These are phyloP conservation scores for Dioszegia hungarica DNA, from an alignment of 768 basidiomycete species.

Conservation along the genomic window DNA sequence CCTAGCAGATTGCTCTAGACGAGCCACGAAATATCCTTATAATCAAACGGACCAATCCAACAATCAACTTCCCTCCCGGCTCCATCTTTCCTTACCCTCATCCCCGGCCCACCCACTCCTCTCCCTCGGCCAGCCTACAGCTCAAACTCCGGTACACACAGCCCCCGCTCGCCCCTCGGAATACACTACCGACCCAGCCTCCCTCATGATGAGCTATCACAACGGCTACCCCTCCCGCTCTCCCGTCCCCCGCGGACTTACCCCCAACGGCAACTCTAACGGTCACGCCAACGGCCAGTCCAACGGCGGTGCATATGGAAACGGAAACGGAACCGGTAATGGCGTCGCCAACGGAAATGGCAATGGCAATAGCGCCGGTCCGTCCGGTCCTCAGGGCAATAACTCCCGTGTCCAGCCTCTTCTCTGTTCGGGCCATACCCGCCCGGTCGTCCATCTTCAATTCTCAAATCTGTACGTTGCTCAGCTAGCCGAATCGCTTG, in stretches of 20 bases:
- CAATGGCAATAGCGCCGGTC: neutral
- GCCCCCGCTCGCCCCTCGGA: too few relatives aligned
- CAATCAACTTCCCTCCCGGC: neutral
- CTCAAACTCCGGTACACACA: too few relatives aligned
- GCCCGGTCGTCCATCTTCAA: constrained; percentile 79
- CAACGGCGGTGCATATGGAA: constrained; percentile 4
- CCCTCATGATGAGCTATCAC: constrained; percentile 6
- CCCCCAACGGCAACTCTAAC: neutral
- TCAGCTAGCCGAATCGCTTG: too few relatives aligned
- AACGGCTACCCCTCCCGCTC: constrained; percentile 23
- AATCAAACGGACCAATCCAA: neutral
- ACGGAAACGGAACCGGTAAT: constrained; percentile 1
- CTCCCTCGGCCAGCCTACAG: too few relatives aligned
- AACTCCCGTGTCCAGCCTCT: constrained; percentile 40
- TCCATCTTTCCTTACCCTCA: too few relatives aligned
- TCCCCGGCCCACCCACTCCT: too few relatives aligned
- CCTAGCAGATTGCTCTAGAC: neutral
- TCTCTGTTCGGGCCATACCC: constrained; percentile 51
- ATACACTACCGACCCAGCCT: neutral
- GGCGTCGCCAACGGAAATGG: constrained; percentile 2
- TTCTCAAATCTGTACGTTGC: constrained; percentile 59
- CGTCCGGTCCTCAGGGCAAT: constrained; percentile 3
- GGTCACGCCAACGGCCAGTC: neutral
- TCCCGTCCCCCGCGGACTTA: neutral
- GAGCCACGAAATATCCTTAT: too few relatives aligned